Percentiles rank a stretch among this genome's conserved stretches.
These are phyloP conservation scores for Ophiobolus disseminans DNA, from an alignment of 2,329 filamentous ascomycete genomes.

Conservation along the genomic window DNA sequence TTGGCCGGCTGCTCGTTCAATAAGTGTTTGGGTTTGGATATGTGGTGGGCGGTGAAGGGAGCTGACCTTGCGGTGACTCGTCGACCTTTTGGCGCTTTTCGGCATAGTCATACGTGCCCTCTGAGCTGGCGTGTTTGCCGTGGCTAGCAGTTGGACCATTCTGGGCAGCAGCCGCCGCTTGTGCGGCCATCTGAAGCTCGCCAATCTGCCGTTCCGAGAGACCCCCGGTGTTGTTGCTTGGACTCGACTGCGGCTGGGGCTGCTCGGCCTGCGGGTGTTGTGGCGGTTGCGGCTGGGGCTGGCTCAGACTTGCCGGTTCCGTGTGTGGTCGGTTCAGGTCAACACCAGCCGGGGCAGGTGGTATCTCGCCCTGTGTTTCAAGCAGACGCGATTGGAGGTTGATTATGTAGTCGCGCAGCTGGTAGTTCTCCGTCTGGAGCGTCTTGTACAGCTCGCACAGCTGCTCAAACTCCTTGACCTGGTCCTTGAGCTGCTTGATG, in stretches of 20 bases:
- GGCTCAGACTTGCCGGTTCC: constrained; percentile 35
- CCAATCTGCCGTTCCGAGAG: constrained; percentile 49
- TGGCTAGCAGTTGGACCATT: constrained; percentile 38
- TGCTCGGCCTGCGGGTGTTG: constrained; percentile 31
- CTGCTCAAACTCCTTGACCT: constrained; percentile 80
- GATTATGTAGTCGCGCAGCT: constrained; percentile 90
- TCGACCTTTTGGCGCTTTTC: constrained; percentile 47
- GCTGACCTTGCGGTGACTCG: constrained; percentile 45
- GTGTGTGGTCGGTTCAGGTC: constrained; percentile 67
- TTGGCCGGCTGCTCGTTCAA: constrained; percentile 36
- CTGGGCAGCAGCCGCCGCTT: constrained; percentile 44
- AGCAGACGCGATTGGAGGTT: constrained; percentile 85
- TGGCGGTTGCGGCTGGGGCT: constrained; percentile 17
- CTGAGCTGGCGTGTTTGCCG: constrained; percentile 43
- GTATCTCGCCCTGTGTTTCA: constrained; percentile 82
- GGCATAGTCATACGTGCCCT: constrained; percentile 42
- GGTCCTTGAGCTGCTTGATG: constrained; percentile 95
- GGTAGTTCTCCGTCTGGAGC: constrained; percentile 88
- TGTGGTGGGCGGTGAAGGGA: constrained; percentile 22
- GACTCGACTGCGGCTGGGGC: constrained; percentile 28
- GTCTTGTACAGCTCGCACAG: constrained; percentile 80
- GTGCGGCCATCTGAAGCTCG: constrained; percentile 48
- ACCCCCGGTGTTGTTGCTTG: constrained; percentile 40
- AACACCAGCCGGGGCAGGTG: constrained; percentile 81
- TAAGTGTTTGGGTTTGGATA: constrained; percentile 42